phyloP scores from a whole-genome alignment of 352 stramenopile genomes.

The Phytopythium boreale region DNA sequence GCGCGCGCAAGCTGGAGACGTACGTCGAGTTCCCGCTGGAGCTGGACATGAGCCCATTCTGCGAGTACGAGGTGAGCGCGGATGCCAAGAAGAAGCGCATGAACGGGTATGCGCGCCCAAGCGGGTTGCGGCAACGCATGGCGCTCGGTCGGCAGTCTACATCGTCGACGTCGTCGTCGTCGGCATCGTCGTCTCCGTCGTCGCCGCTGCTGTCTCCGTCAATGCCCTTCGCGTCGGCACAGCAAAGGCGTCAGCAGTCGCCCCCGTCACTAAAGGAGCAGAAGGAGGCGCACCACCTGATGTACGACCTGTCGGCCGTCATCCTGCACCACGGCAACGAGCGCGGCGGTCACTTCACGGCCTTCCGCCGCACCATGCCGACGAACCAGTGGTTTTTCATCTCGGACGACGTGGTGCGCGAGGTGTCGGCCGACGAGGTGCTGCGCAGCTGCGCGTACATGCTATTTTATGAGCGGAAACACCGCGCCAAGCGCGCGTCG shows the following conservation, averaged over 20 bases:
- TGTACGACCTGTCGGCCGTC: constrained; percentile 76
- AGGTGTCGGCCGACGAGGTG: constrained; percentile 57
- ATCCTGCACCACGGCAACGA: constrained; percentile 88
- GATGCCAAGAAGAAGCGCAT: constrained; percentile 25
- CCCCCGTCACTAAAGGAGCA: constrained; percentile 9
- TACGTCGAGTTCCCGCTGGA: constrained; percentile 79
- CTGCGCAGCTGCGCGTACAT: constrained; percentile 83
- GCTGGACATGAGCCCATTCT: constrained; percentile 77
- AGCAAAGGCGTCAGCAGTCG: constrained; percentile 3
- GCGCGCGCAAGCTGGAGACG: constrained; percentile 71
- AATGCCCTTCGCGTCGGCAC: constrained; percentile 1
- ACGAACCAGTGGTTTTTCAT: constrained; percentile 81
- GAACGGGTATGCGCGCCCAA: constrained; percentile 14
- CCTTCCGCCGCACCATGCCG: constrained; percentile 58
- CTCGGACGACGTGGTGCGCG: constrained; percentile 76
- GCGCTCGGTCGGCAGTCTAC: constrained; percentile 1
- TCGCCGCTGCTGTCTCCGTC: constrained; percentile 8
- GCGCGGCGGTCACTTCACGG: constrained; percentile 81
- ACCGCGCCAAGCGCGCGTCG: constrained; percentile 31
- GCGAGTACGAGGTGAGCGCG: constrained; percentile 50
- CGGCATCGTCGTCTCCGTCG: not conserved
- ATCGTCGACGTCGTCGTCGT: constrained; percentile 9
- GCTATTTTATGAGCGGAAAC: constrained; percentile 88
- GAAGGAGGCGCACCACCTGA: constrained; percentile 34
- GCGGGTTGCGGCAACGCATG: not conserved